Conservation (phyloP, 2,329 filamentous ascomycete species). For the Endothia cerciana region DNA sequence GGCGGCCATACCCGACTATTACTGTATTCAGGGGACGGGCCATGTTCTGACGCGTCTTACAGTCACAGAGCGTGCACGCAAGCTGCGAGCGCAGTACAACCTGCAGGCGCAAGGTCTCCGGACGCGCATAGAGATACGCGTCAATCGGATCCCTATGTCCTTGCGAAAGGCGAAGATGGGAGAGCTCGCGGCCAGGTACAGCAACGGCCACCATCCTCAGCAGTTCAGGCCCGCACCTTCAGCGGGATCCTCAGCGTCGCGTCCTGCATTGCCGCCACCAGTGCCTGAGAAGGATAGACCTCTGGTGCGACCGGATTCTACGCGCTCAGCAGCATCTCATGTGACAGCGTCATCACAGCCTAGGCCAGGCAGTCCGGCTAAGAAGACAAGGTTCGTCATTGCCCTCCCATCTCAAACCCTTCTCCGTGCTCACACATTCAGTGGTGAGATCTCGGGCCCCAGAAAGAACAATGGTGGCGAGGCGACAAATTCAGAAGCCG, state of each 20-base stretch:
- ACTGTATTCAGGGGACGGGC: background rate
- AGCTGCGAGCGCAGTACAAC: conserved; percentile 85
- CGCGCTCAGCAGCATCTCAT: conserved; percentile 18
- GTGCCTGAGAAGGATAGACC: conserved; percentile 54
- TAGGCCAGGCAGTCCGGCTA: conserved; percentile 42
- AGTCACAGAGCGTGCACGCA: conserved; percentile 88
- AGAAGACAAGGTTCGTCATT: conserved; percentile 55
- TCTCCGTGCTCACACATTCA: conserved; percentile 43
- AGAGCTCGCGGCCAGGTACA: conserved; percentile 58
- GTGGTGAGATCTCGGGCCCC: conserved; percentile 63
- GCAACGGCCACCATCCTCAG: conserved; percentile 26
- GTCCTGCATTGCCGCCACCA: conserved; percentile 45
- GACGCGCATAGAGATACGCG: conserved; percentile 85
- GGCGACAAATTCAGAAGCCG: conserved; percentile 55
- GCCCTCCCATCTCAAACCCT: conserved; percentile 24
- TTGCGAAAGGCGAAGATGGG: conserved; percentile 81
- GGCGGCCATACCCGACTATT: conserved; percentile 35
- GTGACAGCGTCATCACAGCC: conserved; percentile 20
- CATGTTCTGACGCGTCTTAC: conserved; percentile 29
- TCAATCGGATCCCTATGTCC: conserved; percentile 85
- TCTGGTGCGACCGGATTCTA: conserved; percentile 23
- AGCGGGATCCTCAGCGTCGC: conserved; percentile 32
- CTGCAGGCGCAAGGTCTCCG: conserved; percentile 84
- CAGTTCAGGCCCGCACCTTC: conserved; percentile 48
- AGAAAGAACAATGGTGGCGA: conserved; percentile 79